Base-by-base conservation (phyloP, 202 grass and related monocot species). In the Elaeis oleifera region DNA sequence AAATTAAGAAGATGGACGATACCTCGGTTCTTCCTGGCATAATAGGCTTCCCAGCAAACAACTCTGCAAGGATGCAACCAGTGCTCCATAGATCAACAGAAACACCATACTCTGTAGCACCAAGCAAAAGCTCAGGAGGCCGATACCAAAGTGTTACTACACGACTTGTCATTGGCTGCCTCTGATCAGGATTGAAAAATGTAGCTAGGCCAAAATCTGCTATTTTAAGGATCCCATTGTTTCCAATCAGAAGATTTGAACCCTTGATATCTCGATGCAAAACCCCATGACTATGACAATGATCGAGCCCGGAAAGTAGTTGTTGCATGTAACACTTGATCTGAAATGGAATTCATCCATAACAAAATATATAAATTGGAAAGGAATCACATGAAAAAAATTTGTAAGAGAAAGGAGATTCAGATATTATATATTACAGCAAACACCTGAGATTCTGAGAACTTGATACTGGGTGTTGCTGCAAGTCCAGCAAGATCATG, bases 401-500 rank as follows among this genome's bases (percentile, higher is more conserved):
- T 44, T 44, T 44, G 36, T 44, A 44, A 44, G 36, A 44, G 11
- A 44, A 36, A 44, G 36, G 11, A 13, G 36, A 44, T 14, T 44
- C 36, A 14, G 9, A 44, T 44, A 44, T 51, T 14, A 69, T 31
- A 20, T 69, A 56, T 17, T 8, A 18, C 27, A 51, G 65, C 25
- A 31, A 27, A 32, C 58, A 97, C 92, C 88, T 97, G 92, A 44
- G 92, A 65, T 58, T 97, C 92, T 50, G 84, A 84, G 60, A 97
- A 91, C 59, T 97, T 92, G 64, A 86, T 76, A 54, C 88, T 82
- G 52, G 92, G 92, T 75, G 84, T 89, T 55, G 92, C 77, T 56
- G 92, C 88, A 39, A 97, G 79, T 61, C 92, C 92, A 0, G 74
- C 82, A 74, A 97, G 81, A 65, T 97, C 92, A 51, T 97, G 92